A percentile compares a stretch with the other conserved stretches of the same genome.
These are phyloP conservation scores for Schoenoplectus triqueter DNA, from an alignment of 202 grass and related monocot species.

Conservation along the genomic window DNA sequence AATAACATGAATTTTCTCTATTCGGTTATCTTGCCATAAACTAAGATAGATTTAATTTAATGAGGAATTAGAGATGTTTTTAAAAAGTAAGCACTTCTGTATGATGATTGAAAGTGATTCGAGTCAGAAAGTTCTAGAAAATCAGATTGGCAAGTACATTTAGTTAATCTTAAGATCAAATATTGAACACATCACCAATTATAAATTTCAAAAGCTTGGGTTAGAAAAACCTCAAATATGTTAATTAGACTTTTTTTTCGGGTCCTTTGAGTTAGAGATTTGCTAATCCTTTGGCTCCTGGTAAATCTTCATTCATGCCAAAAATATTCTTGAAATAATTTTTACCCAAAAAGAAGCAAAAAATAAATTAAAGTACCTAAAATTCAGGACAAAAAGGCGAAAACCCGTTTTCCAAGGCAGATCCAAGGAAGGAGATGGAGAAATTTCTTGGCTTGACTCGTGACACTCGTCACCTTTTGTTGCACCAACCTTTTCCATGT, in stretches of 20 bases:
- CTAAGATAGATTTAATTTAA: neutral
- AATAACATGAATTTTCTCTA: neutral
- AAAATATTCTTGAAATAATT: neutral
- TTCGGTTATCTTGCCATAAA: neutral
- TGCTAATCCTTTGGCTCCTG: neutral
- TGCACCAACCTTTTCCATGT: constrained; percentile 17
- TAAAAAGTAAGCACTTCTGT: neutral
- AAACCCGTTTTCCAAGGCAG: constrained; percentile 64
- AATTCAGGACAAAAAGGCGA: constrained; percentile 74
- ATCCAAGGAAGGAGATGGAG: constrained; percentile 40
- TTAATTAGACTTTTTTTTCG: neutral
- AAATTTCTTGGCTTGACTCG: neutral
- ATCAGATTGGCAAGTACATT: neutral
- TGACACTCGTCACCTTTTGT: neutral
- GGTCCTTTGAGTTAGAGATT: neutral
- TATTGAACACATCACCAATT: neutral
- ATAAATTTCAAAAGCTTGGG: neutral
- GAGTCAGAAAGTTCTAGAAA: constrained; percentile 1
- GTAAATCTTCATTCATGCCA: neutral
- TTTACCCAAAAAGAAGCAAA: neutral
- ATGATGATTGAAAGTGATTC: constrained; percentile 18
- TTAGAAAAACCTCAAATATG: neutral
- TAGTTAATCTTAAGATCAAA: neutral
- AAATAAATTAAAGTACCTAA: constrained; percentile 54
- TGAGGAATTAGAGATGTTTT: neutral